phyloP scores from a whole-genome alignment of 352 stramenopile genomes.

The Phytophthora kernoviae region DNA sequence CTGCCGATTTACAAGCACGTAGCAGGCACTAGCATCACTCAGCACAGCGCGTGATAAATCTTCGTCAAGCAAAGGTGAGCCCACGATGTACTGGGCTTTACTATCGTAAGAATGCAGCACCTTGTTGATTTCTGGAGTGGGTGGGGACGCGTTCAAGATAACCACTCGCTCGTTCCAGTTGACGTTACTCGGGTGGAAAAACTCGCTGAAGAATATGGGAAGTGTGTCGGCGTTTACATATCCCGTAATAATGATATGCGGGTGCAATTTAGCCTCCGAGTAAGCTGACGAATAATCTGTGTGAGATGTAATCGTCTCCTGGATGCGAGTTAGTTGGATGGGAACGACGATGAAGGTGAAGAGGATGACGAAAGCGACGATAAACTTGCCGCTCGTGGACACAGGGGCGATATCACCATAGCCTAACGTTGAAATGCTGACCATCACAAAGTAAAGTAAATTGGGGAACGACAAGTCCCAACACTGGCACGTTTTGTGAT shows the following conservation, averaged over 20 bases:
- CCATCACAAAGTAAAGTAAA: constrained; percentile 82
- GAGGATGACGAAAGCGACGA: constrained; percentile 83
- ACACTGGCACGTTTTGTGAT: constrained; percentile 44
- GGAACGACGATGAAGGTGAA: constrained; percentile 85
- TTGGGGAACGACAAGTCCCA: constrained; percentile 72
- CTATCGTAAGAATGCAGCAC: constrained; percentile 75
- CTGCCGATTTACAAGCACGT: constrained; percentile 71
- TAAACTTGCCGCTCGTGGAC: constrained; percentile 69
- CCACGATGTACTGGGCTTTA: constrained; percentile 86
- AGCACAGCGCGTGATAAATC: constrained; percentile 71
- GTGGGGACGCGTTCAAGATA: constrained; percentile 69
- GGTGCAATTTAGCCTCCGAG: constrained; percentile 71
- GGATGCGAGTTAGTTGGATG: constrained; percentile 78
- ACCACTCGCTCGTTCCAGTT: constrained; percentile 87
- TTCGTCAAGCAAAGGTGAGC: constrained; percentile 78
- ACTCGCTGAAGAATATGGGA: constrained; percentile 76
- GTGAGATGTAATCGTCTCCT: constrained; percentile 79
- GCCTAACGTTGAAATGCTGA: constrained; percentile 86
- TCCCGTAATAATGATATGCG: constrained; percentile 76
- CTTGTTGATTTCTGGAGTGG: constrained; percentile 71
- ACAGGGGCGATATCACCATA: constrained; percentile 82
- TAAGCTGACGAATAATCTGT: constrained; percentile 81
- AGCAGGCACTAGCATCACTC: constrained; percentile 60
- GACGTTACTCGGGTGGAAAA: constrained; percentile 86
- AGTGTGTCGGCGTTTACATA: constrained; percentile 73